Percentiles rank a stretch among this genome's conserved stretches.
These are phyloP conservation scores for Debaryomyces hansenii DNA, from an alignment of 805 yeast species.

Conservation along the genomic window DNA sequence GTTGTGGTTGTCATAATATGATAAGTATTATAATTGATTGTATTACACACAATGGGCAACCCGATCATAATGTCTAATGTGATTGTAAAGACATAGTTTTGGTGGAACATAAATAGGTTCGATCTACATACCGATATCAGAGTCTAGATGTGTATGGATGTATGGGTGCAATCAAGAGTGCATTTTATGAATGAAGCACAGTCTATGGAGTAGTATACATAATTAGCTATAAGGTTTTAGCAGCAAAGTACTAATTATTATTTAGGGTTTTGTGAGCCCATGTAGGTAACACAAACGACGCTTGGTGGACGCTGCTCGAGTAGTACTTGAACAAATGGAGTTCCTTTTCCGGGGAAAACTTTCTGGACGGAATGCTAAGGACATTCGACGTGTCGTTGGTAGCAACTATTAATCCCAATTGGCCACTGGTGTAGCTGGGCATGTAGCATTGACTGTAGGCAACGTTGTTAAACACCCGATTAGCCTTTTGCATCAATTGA, in stretches of 20 bases:
- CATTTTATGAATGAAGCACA: no score
- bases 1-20: no score
- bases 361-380: conserved; percentile 54
- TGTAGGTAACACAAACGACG: conserved; percentile 76
- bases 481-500: conserved; percentile 48
- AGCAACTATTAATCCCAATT: conserved; percentile 75
- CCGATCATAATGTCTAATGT: no score
- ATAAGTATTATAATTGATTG: no score
- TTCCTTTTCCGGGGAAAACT: conserved; percentile 46
- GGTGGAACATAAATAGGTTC: no score
- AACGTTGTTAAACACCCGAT: conserved; percentile 58
- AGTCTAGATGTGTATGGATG: no score
- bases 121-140: no score
- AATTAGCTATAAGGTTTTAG: no score
- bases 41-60: no score
- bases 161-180: no score
- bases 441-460: conserved; percentile 76
- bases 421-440: conserved; percentile 89
- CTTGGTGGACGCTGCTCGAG: conserved; percentile 61
- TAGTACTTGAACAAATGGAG: conserved; percentile 59
- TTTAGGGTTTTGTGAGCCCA: conserved; percentile 58
- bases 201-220: no score
- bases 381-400: conserved; percentile 50
- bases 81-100: no score
- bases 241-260: not conserved